Evolutionary conservation across 768 basidiomycete species (phyloP).

Genomic region (Lactifluus subvellereus): DNA sequence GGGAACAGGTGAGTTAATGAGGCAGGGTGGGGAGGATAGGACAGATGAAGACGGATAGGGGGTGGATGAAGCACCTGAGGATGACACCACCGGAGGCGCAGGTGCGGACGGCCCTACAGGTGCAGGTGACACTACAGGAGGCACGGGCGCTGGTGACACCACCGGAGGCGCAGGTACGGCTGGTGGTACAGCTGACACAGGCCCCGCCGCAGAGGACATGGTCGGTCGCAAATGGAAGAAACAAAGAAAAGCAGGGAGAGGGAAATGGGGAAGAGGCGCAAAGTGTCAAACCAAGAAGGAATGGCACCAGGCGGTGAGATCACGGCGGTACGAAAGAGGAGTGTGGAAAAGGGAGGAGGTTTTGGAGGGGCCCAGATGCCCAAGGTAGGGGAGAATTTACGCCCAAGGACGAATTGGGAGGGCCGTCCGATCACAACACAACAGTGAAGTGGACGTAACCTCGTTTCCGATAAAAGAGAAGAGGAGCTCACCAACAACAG

Average conservation of each 20-base stretch:
- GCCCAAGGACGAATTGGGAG: not conserved
- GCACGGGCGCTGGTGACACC: not conserved
- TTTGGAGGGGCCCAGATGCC: not conserved
- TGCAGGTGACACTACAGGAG: not conserved
- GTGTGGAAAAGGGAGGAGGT: not conserved
- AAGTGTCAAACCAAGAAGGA: not conserved
- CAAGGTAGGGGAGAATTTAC: not conserved
- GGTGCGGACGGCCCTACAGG: not conserved
- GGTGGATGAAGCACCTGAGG: conserved; percentile 5
- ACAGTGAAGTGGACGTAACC: not conserved
- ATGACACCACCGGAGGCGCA: conserved; percentile 4
- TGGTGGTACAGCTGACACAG: not conserved
- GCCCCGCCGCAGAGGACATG: conserved; percentile 1
- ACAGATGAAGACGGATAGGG: not conserved
- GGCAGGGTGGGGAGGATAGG: not conserved
- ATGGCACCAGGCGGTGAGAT: not conserved
- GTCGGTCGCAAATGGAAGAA: not conserved
- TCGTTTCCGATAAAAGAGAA: not conserved
- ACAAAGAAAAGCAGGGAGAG: not conserved
- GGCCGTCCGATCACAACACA: not conserved
- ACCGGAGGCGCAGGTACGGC: not conserved
- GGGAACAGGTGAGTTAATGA: not conserved
- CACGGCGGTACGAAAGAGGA: not conserved
- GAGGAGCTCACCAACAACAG: not conserved
- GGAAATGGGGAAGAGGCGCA: conserved; percentile 2